A percentile compares a stretch with the other conserved stretches of the same genome.
phyloP scores from a whole-genome alignment of 31 red algal genomes.

The Odonthalia washingtoniensis region DNA sequence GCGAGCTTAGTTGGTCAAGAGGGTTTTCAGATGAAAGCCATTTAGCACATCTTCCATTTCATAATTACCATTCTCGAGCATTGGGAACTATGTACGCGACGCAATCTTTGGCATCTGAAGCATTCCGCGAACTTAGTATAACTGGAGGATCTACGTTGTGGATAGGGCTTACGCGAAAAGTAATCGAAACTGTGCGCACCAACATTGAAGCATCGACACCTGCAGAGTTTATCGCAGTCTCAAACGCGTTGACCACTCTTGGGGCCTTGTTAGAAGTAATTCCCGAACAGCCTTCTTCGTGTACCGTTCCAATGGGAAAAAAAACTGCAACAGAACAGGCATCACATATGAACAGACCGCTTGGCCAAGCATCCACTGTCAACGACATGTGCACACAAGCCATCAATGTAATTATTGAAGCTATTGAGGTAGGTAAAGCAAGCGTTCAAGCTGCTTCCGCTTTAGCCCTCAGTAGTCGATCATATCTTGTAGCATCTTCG shows the following conservation, averaged over 20 bases:
- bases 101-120: constrained; percentile 59
- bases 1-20: constrained; percentile 51
- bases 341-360: too few relatives aligned
- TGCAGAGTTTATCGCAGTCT: constrained; percentile 50
- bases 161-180: constrained; percentile 63
- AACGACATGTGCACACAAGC: constrained; percentile 52
- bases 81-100: constrained; percentile 70
- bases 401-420: constrained; percentile 52
- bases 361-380: constrained; percentile 11
- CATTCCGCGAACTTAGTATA: constrained; percentile 63
- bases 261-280: constrained; percentile 67
- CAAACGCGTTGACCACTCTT: constrained; percentile 60
- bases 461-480: constrained; percentile 64
- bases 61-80: constrained; percentile 73
- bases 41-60: constrained; percentile 51
- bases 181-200: constrained; percentile 51
- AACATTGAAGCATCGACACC: constrained; percentile 37
- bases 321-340: background rate
- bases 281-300: constrained; percentile 32
- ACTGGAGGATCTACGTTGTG: constrained; percentile 70
- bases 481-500: constrained; percentile 49
- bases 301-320: constrained; percentile 10
- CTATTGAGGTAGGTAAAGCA: constrained; percentile 56
- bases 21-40: constrained; percentile 65
- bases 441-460: constrained; percentile 58